phyloP scores from a whole-genome alignment of 129 eudicot genomes.

The Lactuca saligna region DNA sequence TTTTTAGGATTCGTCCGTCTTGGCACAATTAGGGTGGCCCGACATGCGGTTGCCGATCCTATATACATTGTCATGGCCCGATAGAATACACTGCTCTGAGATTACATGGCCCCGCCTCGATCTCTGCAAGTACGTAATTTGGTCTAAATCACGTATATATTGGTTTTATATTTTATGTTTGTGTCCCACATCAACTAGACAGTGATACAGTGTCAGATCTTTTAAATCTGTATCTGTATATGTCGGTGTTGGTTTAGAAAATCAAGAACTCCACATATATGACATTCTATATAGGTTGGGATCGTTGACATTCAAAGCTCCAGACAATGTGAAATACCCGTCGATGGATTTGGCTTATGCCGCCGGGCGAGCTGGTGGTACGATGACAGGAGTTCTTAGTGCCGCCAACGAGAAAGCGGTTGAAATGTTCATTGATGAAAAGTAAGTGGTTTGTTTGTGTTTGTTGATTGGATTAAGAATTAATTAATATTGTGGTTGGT shows the following conservation, averaged over 20 bases:
- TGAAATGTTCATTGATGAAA: constrained; percentile 84
- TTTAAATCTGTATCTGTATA: no score
- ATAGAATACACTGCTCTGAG: constrained; percentile 87
- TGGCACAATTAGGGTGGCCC: constrained; percentile 99
- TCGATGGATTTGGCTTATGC: constrained; percentile 91
- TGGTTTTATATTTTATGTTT: no score
- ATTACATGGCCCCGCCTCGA: constrained; percentile 99
- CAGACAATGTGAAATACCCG: constrained; percentile 93
- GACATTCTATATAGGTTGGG: constrained; percentile 57
- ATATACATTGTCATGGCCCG: constrained; percentile 95
- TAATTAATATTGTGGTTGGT: neutral
- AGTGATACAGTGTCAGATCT: no score
- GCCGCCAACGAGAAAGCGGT: constrained; percentile 99
- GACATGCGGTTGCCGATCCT: constrained; percentile 99
- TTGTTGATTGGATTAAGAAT: neutral
- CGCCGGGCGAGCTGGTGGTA: constrained; percentile 97
- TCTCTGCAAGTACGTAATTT: constrained; percentile 79
- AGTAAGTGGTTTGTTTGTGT: constrained; percentile 43
- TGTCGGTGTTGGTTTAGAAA: no score
- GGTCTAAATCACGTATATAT: neutral
- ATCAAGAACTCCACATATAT: neutral
- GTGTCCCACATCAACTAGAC: neutral
- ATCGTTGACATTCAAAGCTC: constrained; percentile 82
- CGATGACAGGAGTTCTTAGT: constrained; percentile 98
- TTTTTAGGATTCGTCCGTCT: constrained; percentile 82